Base-by-base conservation (phyloP, 169 alveolate species). In the Plasmodium malariae region DNA sequence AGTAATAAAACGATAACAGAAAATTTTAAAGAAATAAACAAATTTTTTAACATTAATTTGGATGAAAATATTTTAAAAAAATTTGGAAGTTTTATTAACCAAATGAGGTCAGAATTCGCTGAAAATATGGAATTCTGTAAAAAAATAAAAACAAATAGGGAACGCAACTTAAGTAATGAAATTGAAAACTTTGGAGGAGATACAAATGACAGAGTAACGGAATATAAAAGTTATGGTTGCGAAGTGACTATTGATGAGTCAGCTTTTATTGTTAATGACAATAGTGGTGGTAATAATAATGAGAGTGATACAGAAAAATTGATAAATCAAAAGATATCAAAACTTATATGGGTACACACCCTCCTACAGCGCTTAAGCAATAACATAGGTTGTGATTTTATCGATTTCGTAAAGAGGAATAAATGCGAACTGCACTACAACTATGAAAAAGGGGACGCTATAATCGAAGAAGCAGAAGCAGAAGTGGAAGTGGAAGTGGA, bases 391-490 rank as follows among this genome's bases (percentile, higher is more conserved):
- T 80, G 36, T 30, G 21, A 80, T 67, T 80, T 80, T 67, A 37
- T 80, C 24, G 63, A 80, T n/a, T 80, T 80, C 51, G 74, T 67
- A 32, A 80, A 43, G 71, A 80, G 30, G 19, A 24, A 67, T 49
- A 80, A 60, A 21, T 26, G 43, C 30, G 90, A 48, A 54, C 19
- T 80, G 34, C 6, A 11, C 26, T 80, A 67, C 37, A 40, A 34
- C 6, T 57, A 80, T 45, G 90, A 80, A 34, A 55, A 30, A 19
- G 51, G 37, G 62, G 59, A 80, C 24, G 28, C 30, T 14, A 24
- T 34, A 62, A 68, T 45, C 34, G 67, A 59, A n/a, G 80, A n/a
- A 12, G 7, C n/a, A 63, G 21, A 24, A 28, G 80, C 1, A 19
- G 32, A 28, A 51, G 11, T 1, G 45, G 45, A n/a, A 55, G 26